These are phyloP conservation scores for Debaryomycetaceae sp. DNA, from an alignment of 1,139 yeast species.

Conservation along the genomic window DNA sequence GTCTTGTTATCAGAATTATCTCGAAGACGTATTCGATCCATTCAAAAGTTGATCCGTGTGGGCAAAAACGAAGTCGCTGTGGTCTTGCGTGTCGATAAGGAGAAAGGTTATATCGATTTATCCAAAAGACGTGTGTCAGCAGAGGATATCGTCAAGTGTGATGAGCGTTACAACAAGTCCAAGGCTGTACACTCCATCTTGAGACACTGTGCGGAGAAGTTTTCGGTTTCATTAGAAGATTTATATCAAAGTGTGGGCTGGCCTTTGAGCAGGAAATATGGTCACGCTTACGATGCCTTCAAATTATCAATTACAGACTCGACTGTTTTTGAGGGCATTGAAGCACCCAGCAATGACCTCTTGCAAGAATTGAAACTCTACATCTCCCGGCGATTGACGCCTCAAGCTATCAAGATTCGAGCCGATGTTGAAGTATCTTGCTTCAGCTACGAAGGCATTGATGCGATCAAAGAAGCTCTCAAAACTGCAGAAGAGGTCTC, in stretches of 20 bases:
- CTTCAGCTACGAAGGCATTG: constrained; percentile 94
- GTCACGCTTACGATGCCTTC: constrained; percentile 97
- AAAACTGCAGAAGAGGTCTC: constrained; percentile 77
- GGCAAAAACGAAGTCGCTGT: constrained; percentile 98
- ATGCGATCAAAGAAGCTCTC: constrained; percentile 87
- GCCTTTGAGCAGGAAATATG: constrained; percentile 93
- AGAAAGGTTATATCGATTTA: constrained; percentile 94
- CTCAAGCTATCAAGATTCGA: constrained; percentile 95
- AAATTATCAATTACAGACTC: constrained; percentile 92
- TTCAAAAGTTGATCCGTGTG: constrained; percentile 93
- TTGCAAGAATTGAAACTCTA: constrained; percentile 75
- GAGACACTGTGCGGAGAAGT: constrained; percentile 97
- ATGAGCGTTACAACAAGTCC: constrained; percentile 93
- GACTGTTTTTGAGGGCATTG: constrained; percentile 70
- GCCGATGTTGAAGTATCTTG: constrained; percentile 98
- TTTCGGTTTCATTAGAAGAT: constrained; percentile 74
- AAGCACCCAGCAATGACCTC: constrained; percentile 61
- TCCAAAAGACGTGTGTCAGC: constrained; percentile 98
- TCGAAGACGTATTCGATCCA: constrained; percentile 97
- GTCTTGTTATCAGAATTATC: constrained; percentile 90
- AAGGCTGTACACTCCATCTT: constrained; percentile 95
- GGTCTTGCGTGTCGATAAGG: constrained; percentile 97
- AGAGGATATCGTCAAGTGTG: constrained; percentile 95
- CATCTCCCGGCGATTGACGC: constrained; percentile 89
- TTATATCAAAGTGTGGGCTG: constrained; percentile 87